Conservation (phyloP, 2,329 filamentous ascomycete species). For the Monilinia vaccinii-corymbosi region DNA sequence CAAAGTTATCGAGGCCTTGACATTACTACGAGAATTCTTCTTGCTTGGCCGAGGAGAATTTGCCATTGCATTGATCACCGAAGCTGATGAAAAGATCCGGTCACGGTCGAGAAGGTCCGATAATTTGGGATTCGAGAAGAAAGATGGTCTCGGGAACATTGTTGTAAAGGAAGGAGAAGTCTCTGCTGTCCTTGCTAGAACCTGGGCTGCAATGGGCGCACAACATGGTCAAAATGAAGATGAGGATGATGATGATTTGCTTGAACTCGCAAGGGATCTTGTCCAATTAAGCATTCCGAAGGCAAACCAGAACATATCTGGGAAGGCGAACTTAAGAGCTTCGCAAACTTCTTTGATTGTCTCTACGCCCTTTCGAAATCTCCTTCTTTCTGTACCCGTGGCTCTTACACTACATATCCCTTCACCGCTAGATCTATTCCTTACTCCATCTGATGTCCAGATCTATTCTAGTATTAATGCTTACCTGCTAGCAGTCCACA, state of each 20-base stretch:
- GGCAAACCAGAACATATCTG: slow-evolving; percentile 31
- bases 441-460: slow-evolving; percentile 65
- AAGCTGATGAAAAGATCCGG: slow-evolving; percentile 74
- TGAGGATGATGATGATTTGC: slow-evolving; percentile 60
- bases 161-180: slow-evolving; percentile 83
- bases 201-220: slow-evolving; percentile 72
- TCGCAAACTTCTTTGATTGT: slow-evolving; percentile 16
- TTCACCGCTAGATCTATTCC: slow-evolving; percentile 79
- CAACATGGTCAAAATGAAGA: slow-evolving; percentile 63
- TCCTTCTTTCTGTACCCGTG: slow-evolving; percentile 72
- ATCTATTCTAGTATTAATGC: slow-evolving; percentile 79
- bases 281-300: slow-evolving; percentile 58
- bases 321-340: slow-evolving; percentile 25
- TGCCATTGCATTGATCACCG: slow-evolving; percentile 72
- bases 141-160: slow-evolving; percentile 51
- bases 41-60: slow-evolving; percentile 86
- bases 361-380: slow-evolving; percentile 60
- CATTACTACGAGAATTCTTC: slow-evolving; percentile 76
- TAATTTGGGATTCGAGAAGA: slow-evolving; percentile 47
- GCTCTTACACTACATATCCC: slow-evolving; percentile 62
- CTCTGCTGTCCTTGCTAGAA: slow-evolving; percentile 62
- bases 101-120: slow-evolving; percentile 60
- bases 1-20: slow-evolving; percentile 67
- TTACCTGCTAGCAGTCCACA: slow-evolving; percentile 76
- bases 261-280: slow-evolving; percentile 74